These are phyloP conservation scores for Graphium sp. DNA, from an alignment of 2,329 filamentous ascomycete species.

Conservation along the genomic window DNA sequence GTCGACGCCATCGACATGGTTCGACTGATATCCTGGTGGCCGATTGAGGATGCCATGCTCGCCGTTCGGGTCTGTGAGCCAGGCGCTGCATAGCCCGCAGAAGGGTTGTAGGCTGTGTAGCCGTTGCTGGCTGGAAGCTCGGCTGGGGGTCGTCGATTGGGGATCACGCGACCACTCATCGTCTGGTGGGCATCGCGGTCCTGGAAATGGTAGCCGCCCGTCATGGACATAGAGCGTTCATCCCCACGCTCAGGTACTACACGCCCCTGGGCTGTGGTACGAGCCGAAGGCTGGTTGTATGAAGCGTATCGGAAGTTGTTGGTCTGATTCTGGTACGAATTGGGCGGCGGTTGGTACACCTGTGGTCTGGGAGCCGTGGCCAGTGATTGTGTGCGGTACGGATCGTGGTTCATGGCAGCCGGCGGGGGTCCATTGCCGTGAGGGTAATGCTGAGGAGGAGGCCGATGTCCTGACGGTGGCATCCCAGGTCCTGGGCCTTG, in stretches of 20 bases:
- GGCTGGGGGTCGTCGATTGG: conserved; percentile 39
- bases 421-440: conserved; percentile 40
- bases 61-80: conserved; percentile 41
- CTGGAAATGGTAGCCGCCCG: conserved; percentile 49
- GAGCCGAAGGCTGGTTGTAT: conserved; percentile 45
- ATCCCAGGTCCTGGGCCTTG: conserved; percentile 38
- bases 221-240: conserved; percentile 93
- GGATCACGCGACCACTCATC: conserved; percentile 84
- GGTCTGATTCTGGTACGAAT: conserved; percentile 44
- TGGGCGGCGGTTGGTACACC: conserved; percentile 49
- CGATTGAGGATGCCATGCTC: conserved; percentile 41
- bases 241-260: conserved; percentile 83
- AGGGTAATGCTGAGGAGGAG: conserved; percentile 40
- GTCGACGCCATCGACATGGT: conserved; percentile 92
- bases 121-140: conserved; percentile 19
- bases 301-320: conserved; percentile 65
- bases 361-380: conserved; percentile 59
- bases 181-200: conserved; percentile 76
- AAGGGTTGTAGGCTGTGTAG: conserved; percentile 13
- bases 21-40: conserved; percentile 30
- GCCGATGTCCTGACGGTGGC: conserved; percentile 24
- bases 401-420: conserved; percentile 67
- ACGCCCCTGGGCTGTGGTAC: conserved; percentile 81
- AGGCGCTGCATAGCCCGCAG: conserved; percentile 22
- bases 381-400: conserved; percentile 85